A percentile compares a stretch with the other conserved stretches of the same genome.
Conservation (phyloP, 257 asterid species). For the Verbena officinalis region DNA sequence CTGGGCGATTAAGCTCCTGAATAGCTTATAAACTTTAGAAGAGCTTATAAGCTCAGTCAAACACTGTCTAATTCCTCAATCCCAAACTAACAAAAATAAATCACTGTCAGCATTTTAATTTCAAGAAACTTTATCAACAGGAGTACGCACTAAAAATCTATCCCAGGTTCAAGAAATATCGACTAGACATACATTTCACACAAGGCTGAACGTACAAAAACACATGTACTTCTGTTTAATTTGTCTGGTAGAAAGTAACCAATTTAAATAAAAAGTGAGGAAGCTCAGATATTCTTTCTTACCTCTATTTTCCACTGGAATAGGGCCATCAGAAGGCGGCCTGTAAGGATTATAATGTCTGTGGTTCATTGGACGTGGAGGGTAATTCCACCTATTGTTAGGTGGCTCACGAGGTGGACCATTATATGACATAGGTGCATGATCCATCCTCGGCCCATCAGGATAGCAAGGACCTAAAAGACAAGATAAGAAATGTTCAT, state of each 20-base stretch:
- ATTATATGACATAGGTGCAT: slow-evolving; percentile 48
- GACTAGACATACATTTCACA: background rate
- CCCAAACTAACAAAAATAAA: background rate
- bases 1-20: too few relatives aligned
- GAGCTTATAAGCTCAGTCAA: too few relatives aligned
- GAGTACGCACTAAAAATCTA: background rate
- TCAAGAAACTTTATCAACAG: background rate
- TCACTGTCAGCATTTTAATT: slow-evolving; percentile 5
- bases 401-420: slow-evolving; percentile 68
- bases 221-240: background rate
- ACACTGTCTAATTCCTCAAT: too few relatives aligned
- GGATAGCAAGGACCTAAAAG: slow-evolving; percentile 71
- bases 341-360: slow-evolving; percentile 64
- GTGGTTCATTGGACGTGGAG: slow-evolving; percentile 61
- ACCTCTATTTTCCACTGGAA: slow-evolving; percentile 82
- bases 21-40: too few relatives aligned
- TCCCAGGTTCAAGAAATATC: background rate
- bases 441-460: slow-evolving; percentile 56
- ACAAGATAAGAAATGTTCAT: slow-evolving; percentile 1
- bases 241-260: slow-evolving; percentile 1
- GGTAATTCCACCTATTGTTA: slow-evolving; percentile 63
- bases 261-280: background rate
- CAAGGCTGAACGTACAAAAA: background rate
- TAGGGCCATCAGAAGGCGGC: slow-evolving; percentile 69
- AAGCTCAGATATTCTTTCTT: slow-evolving; percentile 2